Percentiles rank a stretch among this genome's conserved stretches.
phyloP scores from a whole-genome alignment of 805 yeast species.

The Starmerella kuoi region DNA sequence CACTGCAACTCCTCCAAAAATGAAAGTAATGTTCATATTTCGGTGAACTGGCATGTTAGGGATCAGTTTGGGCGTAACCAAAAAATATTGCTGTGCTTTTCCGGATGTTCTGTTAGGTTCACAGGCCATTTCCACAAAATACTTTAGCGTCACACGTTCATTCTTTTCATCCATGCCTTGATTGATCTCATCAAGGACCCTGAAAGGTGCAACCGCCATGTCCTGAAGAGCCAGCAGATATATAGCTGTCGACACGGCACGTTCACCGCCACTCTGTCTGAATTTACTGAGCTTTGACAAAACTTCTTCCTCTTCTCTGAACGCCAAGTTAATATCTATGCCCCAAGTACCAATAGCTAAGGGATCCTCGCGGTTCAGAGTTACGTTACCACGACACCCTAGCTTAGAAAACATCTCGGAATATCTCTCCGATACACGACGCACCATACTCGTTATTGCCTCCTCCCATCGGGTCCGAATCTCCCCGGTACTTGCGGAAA shows the following conservation, averaged over 20 bases:
- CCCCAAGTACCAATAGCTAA: slow-evolving; percentile 45
- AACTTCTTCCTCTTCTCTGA: slow-evolving; percentile 57
- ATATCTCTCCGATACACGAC: slow-evolving; percentile 51
- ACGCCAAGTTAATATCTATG: slow-evolving; percentile 70
- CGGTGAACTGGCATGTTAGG: slow-evolving; percentile 65
- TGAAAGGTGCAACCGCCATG: slow-evolving; percentile 73
- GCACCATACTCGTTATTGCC: slow-evolving; percentile 41
- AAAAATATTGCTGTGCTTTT: slow-evolving; percentile 64
- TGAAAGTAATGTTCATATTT: slow-evolving; percentile 76
- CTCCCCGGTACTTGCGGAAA: slow-evolving; percentile 3
- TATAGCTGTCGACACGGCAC: slow-evolving; percentile 87
- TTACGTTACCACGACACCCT: slow-evolving; percentile 79
- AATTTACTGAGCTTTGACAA: slow-evolving; percentile 65
- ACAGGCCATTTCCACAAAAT: slow-evolving; percentile 79
- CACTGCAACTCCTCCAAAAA: slow-evolving; percentile 39
- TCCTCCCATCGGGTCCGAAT: slow-evolving; percentile 47
- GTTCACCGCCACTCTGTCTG: slow-evolving; percentile 94
- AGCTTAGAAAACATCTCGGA: slow-evolving; percentile 53
- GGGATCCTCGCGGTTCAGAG: slow-evolving; percentile 37
- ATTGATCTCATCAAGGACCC: slow-evolving; percentile 95
- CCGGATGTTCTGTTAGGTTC: slow-evolving; percentile 25
- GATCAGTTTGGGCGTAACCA: slow-evolving; percentile 84
- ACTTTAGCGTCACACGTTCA: slow-evolving; percentile 73
- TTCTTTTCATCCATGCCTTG: slow-evolving; percentile 97
- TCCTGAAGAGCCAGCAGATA: slow-evolving; percentile 86